A percentile compares a stretch with the other conserved stretches of the same genome.
phyloP scores from a whole-genome alignment of 73 alveolate genomes.

The Durusdinium trenchii region DNA sequence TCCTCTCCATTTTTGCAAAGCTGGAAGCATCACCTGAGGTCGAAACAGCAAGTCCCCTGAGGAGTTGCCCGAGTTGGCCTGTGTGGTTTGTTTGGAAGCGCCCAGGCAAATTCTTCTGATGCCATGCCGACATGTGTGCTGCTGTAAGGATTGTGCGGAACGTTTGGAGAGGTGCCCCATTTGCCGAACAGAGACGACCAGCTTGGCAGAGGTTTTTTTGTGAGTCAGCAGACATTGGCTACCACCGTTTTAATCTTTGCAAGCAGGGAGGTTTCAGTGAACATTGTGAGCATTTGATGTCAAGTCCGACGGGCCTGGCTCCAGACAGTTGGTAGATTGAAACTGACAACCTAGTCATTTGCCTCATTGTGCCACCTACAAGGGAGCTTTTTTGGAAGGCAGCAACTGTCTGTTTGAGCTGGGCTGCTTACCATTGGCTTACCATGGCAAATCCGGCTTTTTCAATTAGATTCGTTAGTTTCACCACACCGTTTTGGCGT shows the following conservation, averaged over 20 bases:
- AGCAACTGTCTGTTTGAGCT: constrained; percentile 16
- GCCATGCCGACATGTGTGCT: constrained; percentile 93
- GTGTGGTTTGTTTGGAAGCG: constrained; percentile 90
- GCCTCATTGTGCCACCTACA: too few relatives aligned
- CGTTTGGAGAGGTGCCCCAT: constrained; percentile 95
- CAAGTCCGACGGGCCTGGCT: constrained; percentile 9
- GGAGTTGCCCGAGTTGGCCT: constrained; percentile 71
- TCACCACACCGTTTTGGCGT: constrained; percentile 14
- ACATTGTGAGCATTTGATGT: too few relatives aligned
- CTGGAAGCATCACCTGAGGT: too few relatives aligned
- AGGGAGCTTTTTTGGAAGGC: not conserved
- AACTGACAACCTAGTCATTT: too few relatives aligned
- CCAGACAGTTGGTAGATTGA: constrained; percentile 19
- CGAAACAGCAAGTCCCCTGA: too few relatives aligned
- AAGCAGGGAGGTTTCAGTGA: not conserved
- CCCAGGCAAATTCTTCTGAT: constrained; percentile 59
- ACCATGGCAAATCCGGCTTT: not conserved
- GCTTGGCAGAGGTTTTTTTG: constrained; percentile 94
- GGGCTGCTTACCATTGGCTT: too few relatives aligned
- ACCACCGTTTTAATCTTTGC: not conserved
- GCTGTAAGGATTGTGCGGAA: constrained; percentile 94
- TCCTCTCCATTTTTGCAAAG: too few relatives aligned
- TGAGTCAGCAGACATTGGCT: not conserved
- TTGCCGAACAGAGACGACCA: constrained; percentile 90
- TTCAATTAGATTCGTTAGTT: not conserved